Base-by-base conservation (phyloP, 2,329 filamentous ascomycete species). In the Fusarium sp. region DNA sequence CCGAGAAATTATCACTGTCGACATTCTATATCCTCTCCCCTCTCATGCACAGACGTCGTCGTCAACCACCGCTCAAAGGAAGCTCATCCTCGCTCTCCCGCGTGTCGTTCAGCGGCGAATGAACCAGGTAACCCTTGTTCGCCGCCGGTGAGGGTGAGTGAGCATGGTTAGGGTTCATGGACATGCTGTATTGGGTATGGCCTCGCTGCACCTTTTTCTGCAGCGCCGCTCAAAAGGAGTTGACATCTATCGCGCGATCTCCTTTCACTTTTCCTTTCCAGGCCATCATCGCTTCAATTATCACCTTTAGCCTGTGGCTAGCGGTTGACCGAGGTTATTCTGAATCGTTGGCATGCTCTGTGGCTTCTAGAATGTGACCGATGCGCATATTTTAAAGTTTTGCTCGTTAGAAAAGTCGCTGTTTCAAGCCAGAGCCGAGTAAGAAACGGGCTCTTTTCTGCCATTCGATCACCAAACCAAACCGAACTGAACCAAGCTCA, bases 121-220 rank as follows among this genome's bases (percentile, higher is more conserved):
- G 53, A 33, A 36, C 52, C 44, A 34, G 57, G 42, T 45, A 17
- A 28, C 53, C 66, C 51, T 49, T 55, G 60, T 43, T 34, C 57
- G 56, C 60, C 46, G 53, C 58, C 56, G 53, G 67, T 65, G 49
- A 56, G 50, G 53, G 67, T 65, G 49, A 56, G 50, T 21, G 52
- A 65, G 54, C 65, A 74, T 71, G 72, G 69, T 70, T 74, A 74
- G 69, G 72, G 69, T 70, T 74, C 67, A 64, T 68, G 55, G 46
- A 67, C 65, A 71, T 75, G 45, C 73, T 75, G 45, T 24, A 69
- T 74, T 28, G 44, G 69, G 71, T 42, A 62, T 74, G 71, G 73
- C 62, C 34, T 67, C 47, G 57, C 69, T 70, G 69, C 61, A 65
- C 52, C 24, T 24, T 46, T 57, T 67, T 31, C 38, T 55, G 57